A percentile compares a stretch with the other conserved stretches of the same genome.
phyloP scores from a whole-genome alignment of 176 grass and related monocot genomes.

The Pharus latifolius region DNA sequence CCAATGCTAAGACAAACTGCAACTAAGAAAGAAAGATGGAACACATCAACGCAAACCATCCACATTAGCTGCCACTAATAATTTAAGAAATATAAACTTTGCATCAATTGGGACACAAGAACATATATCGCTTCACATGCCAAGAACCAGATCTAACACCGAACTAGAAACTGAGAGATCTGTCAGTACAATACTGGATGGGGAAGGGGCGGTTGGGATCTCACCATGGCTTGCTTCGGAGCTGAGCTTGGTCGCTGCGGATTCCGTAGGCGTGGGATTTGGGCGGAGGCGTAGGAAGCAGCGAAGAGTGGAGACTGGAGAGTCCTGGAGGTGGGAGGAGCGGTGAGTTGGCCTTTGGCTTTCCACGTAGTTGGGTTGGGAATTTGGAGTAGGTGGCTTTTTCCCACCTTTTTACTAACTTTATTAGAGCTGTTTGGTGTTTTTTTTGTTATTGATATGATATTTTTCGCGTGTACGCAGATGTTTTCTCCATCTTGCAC shows the following conservation, averaged over 20 bases:
- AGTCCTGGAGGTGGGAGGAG: too few species aligned
- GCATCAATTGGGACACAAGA: neutral
- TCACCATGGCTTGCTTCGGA: neutral
- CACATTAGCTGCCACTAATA: too few species aligned
- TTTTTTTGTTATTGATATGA: too few species aligned
- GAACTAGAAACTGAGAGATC: neutral
- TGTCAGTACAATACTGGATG: neutral
- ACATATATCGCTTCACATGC: neutral
- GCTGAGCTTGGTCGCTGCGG: neutral
- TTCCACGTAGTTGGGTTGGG: too few species aligned
- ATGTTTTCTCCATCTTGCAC: too few species aligned
- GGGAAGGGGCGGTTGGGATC: neutral
- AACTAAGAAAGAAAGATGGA: neutral
- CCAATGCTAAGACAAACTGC: neutral
- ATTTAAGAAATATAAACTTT: too few species aligned
- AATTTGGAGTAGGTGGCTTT: too few species aligned
- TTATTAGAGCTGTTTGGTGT: too few species aligned
- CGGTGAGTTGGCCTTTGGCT: too few species aligned
- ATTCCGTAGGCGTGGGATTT: too few species aligned
- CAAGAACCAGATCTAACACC: neutral
- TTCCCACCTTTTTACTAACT: too few species aligned
- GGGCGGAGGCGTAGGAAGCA: neutral
- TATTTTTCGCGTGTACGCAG: too few species aligned
- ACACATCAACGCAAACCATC: neutral
- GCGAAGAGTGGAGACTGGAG: neutral